Evolutionary conservation across 163 green algal genomes (phyloP), one percentile per base, ranked within the genome.

Genomic region (Scenedesmus sp.): DNA sequence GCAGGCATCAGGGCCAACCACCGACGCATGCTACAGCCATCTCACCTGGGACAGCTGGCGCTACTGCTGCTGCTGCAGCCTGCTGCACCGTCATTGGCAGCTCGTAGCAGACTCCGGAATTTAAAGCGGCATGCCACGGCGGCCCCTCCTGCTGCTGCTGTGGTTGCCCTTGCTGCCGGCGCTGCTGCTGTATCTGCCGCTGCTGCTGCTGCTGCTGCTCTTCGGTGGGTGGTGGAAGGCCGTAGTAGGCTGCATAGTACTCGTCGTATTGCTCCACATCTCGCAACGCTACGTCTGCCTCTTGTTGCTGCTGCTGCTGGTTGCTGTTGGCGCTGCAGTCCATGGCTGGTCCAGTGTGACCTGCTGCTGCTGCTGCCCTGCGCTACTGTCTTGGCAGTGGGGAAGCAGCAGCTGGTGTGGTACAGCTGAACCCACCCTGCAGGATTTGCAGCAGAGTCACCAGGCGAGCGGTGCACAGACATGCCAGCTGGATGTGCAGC

Each of bases 231-330:
- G 35, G 30, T 18, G 24, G 20, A 6, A 85, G 20, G 53, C 86
- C 86, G 65, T 89, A 89, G 43, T 89, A 89, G 12, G 49, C 46
- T 37, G 85, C 85, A 72, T 83, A 89, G 16, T 73, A 89, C 44
- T 83, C 44, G 37, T 89, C 68, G 13, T 33, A 44, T 3, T 26
- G n/a, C 26, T 89, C 85, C 0, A 42, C 53, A 56, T 87, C 82
- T n/a, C 49, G 65, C 56, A 44, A 12, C 4, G n/a, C 51, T 42
- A 33, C 30, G 51, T 42, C 16, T 79, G 0, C 5, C 56, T 40
- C 53, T 56, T 53, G 18, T 40, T 1, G 35, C 3, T 40, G 53
- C 53, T 87, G 51, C 82, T 87, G 82, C 35, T 87, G 82, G 53
- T 43, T 35, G 82, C 24, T 53, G 35, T 59, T 72, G 35, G 22